A percentile compares a stretch with the other conserved stretches of the same genome.
phyloP scores from a whole-genome alignment of 352 stramenopile genomes.

The Phytophthora sp. region DNA sequence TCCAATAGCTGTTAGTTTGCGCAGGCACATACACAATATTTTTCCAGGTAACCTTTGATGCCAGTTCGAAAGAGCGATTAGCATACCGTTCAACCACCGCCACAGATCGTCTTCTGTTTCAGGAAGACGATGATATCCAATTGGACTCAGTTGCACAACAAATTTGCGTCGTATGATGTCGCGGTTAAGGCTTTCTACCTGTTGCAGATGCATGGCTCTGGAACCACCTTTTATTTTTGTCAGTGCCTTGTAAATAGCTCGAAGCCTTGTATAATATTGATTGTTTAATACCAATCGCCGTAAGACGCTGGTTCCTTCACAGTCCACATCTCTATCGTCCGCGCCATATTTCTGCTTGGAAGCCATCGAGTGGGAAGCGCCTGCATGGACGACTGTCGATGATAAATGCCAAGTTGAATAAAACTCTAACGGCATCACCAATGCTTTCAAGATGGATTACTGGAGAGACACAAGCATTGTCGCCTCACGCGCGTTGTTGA shows the following conservation, averaged over 20 bases:
- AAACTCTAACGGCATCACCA: conserved; percentile 4
- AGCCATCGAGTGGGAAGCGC: not conserved
- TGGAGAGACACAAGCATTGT: not conserved
- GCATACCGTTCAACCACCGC: not conserved
- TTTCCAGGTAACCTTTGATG: not conserved
- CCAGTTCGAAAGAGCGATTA: not conserved
- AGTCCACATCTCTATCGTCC: too few species aligned
- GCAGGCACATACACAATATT: not conserved
- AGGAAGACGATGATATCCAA: not conserved
- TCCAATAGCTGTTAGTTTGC: not conserved
- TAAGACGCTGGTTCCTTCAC: not conserved
- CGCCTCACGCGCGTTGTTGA: not conserved
- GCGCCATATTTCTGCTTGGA: too few species aligned
- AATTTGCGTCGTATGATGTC: not conserved
- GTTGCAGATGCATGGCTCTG: not conserved
- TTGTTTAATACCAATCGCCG: too few species aligned
- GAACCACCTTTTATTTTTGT: not conserved
- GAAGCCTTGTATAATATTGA: not conserved
- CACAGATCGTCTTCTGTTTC: not conserved
- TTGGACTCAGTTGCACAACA: not conserved
- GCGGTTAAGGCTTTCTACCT: not conserved
- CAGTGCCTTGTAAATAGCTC: not conserved
- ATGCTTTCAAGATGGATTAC: conserved; percentile 8
- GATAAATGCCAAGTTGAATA: conserved; percentile 14
- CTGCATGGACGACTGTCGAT: not conserved